Conservation (phyloP, 371 early-diverging fungal genomes). For the Zychaea mexicana region DNA sequence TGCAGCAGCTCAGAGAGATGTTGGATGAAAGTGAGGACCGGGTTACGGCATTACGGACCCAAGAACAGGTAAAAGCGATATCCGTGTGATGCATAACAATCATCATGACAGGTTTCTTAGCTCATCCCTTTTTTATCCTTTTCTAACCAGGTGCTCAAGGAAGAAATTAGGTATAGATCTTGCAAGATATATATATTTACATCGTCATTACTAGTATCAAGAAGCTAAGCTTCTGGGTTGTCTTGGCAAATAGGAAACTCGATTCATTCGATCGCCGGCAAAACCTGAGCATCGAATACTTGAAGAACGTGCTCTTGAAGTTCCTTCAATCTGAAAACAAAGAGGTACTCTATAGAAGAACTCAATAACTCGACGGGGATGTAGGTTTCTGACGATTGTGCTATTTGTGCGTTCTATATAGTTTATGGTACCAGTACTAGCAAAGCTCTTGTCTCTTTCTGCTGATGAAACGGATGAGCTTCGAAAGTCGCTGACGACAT, state of each 20-base stretch:
- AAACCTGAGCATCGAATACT: constrained; percentile 62
- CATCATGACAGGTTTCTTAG: no score
- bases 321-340: constrained; percentile 59
- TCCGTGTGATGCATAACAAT: no score
- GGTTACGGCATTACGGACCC: constrained; percentile 49
- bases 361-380: no score
- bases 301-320: constrained; percentile 67
- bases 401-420: constrained; percentile 7
- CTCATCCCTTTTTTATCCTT: not conserved
- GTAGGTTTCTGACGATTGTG: not conserved
- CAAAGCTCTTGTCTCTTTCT: constrained; percentile 44
- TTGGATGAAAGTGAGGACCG: constrained; percentile 63
- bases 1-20: constrained; percentile 56
- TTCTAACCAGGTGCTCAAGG: constrained; percentile 33
- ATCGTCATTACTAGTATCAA: not conserved
- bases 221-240: not conserved
- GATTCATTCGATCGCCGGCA: constrained; percentile 66
- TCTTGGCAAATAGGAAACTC: constrained; percentile 41
- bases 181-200: not conserved
- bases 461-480: constrained; percentile 40
- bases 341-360: constrained; percentile 41
- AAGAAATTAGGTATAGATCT: constrained; percentile 39
- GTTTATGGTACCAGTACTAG: constrained; percentile 49
- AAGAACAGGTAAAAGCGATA: constrained; percentile 54
- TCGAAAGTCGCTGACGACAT: constrained; percentile 4